Conservation (phyloP, 108 stramenopile genomes). For the Skeletonema marinoi region DNA sequence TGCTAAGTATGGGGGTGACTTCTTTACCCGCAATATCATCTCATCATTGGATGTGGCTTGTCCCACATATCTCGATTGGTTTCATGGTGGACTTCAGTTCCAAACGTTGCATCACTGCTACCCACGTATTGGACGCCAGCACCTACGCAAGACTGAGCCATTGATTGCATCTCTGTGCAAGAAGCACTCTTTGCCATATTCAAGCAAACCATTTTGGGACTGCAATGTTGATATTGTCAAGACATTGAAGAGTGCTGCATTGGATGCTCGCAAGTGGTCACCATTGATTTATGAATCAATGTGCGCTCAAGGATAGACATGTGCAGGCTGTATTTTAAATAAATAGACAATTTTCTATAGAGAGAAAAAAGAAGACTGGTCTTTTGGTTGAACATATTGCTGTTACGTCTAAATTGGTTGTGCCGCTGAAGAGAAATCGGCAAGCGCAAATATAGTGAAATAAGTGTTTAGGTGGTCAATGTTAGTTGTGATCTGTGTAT, state of each 20-base stretch:
- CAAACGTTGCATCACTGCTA: slow-evolving; percentile 93
- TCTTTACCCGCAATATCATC: slow-evolving; percentile 54
- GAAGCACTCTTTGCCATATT: slow-evolving; percentile 74
- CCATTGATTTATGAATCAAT: slow-evolving; percentile 54
- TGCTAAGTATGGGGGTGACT: slow-evolving; percentile 51
- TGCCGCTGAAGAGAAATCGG: too few relatives aligned
- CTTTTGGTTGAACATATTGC: too few relatives aligned
- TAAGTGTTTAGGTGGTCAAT: not conserved
- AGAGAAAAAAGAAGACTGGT: not conserved
- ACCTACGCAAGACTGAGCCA: slow-evolving; percentile 70
- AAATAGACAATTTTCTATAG: not conserved
- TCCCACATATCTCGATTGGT: slow-evolving; percentile 85
- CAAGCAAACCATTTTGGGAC: slow-evolving; percentile 61
- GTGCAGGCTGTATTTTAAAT: not conserved
- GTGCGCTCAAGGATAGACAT: slow-evolving; percentile 47
- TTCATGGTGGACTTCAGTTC: slow-evolving; percentile 94
- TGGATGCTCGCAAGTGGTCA: slow-evolving; percentile 35
- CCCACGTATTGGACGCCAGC: slow-evolving; percentile 88
- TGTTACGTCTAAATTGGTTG: too few relatives aligned
- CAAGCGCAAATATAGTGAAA: too few relatives aligned
- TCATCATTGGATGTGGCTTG: slow-evolving; percentile 87
- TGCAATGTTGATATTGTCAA: slow-evolving; percentile 52
- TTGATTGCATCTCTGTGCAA: slow-evolving; percentile 72
- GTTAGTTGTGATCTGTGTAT: not conserved
- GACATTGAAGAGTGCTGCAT: slow-evolving; percentile 30